Conservation (phyloP, 2,329 filamentous ascomycete species). For the Didymellaceae sp. region DNA sequence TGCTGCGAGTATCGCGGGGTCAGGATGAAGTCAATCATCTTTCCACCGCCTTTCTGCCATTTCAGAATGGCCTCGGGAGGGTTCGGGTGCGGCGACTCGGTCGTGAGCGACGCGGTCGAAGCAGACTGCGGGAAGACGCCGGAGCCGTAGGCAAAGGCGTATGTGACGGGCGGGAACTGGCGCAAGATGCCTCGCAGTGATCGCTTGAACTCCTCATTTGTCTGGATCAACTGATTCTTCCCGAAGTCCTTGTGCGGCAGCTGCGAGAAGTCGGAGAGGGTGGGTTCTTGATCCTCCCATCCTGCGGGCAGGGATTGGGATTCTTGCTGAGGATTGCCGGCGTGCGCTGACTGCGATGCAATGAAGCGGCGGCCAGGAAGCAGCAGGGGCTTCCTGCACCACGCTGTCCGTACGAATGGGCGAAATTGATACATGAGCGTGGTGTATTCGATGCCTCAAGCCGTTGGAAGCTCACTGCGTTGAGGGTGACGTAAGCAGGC, state of each 20-base stretch:
- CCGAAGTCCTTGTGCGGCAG: slow-evolving; percentile 83
- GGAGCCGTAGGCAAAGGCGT: slow-evolving; percentile 96
- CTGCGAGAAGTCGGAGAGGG: slow-evolving; percentile 76
- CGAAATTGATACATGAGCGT: slow-evolving; percentile 44
- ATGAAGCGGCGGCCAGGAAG: slow-evolving; percentile 32
- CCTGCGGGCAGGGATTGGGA: slow-evolving; percentile 56
- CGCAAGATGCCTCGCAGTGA: slow-evolving; percentile 84
- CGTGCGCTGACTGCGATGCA: slow-evolving; percentile 33
- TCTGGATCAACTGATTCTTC: slow-evolving; percentile 90
- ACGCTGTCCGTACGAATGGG: slow-evolving; percentile 37
- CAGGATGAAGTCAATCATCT: slow-evolving; percentile 99
- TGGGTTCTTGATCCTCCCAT: slow-evolving; percentile 78
- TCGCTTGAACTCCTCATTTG: slow-evolving; percentile 95
- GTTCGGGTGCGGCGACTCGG: slow-evolving; percentile 77
- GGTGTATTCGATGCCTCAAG: slow-evolving; percentile 26
- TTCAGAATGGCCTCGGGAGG: slow-evolving; percentile 81
- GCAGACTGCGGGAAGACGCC: slow-evolving; percentile 87
- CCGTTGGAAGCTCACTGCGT: slow-evolving; percentile 25
- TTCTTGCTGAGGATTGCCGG: slow-evolving; percentile 24
- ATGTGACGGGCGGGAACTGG: slow-evolving; percentile 94
- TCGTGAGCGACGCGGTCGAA: slow-evolving; percentile 53
- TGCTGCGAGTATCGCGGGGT: slow-evolving; percentile 94
- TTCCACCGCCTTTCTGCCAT: slow-evolving; percentile 84
- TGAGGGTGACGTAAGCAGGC: slow-evolving; percentile 33
- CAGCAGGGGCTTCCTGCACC: slow-evolving; percentile 33